Base-by-base conservation (phyloP, 1,139 yeast genomes). In the Yarrowia galli region DNA sequence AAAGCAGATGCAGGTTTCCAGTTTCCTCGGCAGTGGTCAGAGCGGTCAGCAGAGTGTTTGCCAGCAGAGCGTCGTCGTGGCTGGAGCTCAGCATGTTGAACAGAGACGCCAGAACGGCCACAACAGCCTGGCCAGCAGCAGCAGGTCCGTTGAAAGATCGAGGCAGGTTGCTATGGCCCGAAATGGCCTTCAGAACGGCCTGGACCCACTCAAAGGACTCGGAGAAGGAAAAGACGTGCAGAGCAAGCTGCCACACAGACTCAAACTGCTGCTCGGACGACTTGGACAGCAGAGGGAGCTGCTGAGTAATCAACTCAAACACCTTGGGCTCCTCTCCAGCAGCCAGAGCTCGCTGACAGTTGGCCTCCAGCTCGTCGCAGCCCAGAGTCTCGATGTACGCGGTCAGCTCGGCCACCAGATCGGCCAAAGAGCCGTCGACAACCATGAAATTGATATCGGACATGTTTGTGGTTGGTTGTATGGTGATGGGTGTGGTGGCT, bases 221-320 rank as follows among this genome's bases (percentile, higher is more conserved):
- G 40, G 81, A 75, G 46, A 75, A 73, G 20, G 79, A 73, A 67
- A 81, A 71, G 65, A 79, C 76, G 71, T 78, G 78, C 63, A 81
- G 70, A 36, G 79, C 74, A 63, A 81, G 74, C 73, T 80, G 81
- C 73, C 78, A 79, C 22, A 79, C 78, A 12, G 82, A 72, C 73
- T 81, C 84, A 69, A 80, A 79, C 65, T 81, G 83, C 69, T 74
- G 72, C 67, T 78, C 81, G 16, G 79, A 76, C 18, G 80, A 78
- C 68, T 72, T 71, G 66, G 75, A 70, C 36, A 80, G 74, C 28
- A 75, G 28, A 69, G 71, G 38, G 76, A 74, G 68, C 73, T 72
- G 69, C 75, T 78, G 43, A 80, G 77, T 73, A 58, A 71, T 69
- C 70, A 79, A 76, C 43, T 45, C 42, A 45, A 46, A 43, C 38